phyloP scores from a whole-genome alignment of 2,329 filamentous ascomycete genomes.

The Monilinia laxa region DNA sequence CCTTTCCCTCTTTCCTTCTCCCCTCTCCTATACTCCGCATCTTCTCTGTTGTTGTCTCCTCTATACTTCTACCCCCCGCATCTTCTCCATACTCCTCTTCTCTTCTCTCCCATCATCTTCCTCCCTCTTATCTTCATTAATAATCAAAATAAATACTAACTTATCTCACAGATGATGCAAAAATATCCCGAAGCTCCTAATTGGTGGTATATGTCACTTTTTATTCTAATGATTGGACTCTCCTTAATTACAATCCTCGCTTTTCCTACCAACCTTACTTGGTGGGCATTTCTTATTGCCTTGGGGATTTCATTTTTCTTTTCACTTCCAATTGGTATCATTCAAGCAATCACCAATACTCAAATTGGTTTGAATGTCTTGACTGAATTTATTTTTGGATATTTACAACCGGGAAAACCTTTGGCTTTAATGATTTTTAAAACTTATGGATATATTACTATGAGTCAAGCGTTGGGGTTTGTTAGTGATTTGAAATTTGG shows the following conservation, averaged over 20 bases:
- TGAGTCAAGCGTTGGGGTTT: conserved; percentile 55
- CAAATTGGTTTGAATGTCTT: conserved; percentile 71
- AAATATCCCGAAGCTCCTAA: conserved; percentile 11
- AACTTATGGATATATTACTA: conserved; percentile 68
- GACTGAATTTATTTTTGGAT: conserved; percentile 70
- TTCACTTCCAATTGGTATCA: conserved; percentile 65
- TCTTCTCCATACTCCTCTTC: not conserved
- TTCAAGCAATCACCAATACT: conserved; percentile 68
- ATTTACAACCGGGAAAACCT: conserved; percentile 68
- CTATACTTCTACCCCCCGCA: too few relatives aligned
- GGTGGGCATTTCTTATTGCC: conserved; percentile 67
- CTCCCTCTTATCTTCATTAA: too few relatives aligned
- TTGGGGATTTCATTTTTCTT: conserved; percentile 63
- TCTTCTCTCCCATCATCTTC: not conserved
- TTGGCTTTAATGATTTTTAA: conserved; percentile 78
- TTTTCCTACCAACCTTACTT: conserved; percentile 60
- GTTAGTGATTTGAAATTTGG: conserved; percentile 52
- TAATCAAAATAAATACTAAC: not conserved
- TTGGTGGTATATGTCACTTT: conserved; percentile 19
- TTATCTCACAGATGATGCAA: not conserved
- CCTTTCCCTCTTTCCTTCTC: too few relatives aligned
- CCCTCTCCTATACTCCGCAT: too few relatives aligned
- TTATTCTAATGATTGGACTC: conserved; percentile 21
- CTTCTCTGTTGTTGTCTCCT: too few relatives aligned
- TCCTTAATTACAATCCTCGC: conserved; percentile 44